Evolutionary conservation across 2,329 filamentous ascomycete species (phyloP).

Genomic region (Aspergillus luchuensis): DNA sequence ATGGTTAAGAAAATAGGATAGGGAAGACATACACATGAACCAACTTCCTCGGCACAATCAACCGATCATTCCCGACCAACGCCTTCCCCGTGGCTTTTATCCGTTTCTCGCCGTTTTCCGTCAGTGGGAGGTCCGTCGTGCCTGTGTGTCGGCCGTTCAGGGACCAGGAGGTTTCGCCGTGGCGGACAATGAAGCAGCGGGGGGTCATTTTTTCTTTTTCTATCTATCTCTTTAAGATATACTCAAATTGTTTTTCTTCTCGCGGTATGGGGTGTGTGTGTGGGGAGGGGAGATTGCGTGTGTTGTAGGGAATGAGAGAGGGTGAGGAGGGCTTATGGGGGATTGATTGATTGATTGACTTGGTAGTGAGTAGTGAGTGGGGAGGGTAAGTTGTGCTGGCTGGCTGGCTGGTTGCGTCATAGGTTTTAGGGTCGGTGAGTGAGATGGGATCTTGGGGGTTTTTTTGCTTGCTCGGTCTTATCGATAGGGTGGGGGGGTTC

Average conservation of each 20-base stretch:
- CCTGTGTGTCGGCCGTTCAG: constrained; percentile 84
- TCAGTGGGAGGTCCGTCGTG: constrained; percentile 81
- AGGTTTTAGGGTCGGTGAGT: not conserved
- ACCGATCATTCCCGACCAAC: constrained; percentile 77
- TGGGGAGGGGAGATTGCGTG: not conserved
- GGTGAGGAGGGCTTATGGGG: not conserved
- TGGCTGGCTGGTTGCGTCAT: not conserved
- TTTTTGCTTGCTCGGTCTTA: not conserved
- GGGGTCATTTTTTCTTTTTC: constrained; percentile 54
- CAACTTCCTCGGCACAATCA: constrained; percentile 80
- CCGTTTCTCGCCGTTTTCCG: constrained; percentile 75
- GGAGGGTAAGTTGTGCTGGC: not conserved
- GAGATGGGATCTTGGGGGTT: not conserved
- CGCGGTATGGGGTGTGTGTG: not conserved
- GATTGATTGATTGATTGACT: not conserved
- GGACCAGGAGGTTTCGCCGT: constrained; percentile 96
- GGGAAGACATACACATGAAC: constrained; percentile 71
- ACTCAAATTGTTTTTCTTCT: not conserved
- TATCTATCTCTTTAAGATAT: constrained; percentile 1
- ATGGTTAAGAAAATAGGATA: no score
- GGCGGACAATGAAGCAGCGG: constrained; percentile 78
- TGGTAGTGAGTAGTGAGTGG: not conserved
- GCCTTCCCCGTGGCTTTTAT: constrained; percentile 77
- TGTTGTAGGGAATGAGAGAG: not conserved
- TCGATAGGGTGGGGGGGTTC: not conserved